These are phyloP conservation scores for Chondrus crispus DNA, from an alignment of 23 red algal genomes.

Conservation along the genomic window DNA sequence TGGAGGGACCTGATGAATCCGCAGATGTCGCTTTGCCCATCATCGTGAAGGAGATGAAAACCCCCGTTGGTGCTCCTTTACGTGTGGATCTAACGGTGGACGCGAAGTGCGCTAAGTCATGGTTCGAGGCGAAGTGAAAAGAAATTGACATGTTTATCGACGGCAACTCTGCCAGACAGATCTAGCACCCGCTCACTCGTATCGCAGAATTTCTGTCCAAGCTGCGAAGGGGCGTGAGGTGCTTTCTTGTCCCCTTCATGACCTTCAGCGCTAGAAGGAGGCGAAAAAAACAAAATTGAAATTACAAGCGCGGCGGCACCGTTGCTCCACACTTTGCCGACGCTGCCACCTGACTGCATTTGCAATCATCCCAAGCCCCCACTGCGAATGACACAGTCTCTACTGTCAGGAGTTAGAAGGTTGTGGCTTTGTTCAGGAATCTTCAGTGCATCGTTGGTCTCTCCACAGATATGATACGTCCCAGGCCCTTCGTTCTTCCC, in stretches of 20 bases:
- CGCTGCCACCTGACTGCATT: background rate
- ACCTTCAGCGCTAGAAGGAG: background rate
- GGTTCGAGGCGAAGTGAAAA: slow-evolving; percentile 86
- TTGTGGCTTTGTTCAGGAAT: background rate
- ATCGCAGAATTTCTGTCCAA: too few species aligned
- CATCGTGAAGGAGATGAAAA: slow-evolving; percentile 64
- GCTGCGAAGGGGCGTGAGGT: too few species aligned
- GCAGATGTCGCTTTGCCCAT: slow-evolving; percentile 55
- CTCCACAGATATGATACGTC: slow-evolving; percentile 64
- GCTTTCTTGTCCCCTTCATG: background rate
- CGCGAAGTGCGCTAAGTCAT: slow-evolving; percentile 53
- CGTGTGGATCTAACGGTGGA: slow-evolving; percentile 79
- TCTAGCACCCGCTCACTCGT: too few species aligned
- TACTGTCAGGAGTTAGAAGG: background rate
- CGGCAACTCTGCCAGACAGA: background rate
- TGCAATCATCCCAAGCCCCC: background rate
- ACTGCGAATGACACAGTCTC: background rate
- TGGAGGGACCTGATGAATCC: slow-evolving; percentile 82
- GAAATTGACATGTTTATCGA: background rate
- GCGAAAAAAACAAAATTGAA: background rate
- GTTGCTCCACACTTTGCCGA: background rate
- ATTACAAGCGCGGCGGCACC: background rate
- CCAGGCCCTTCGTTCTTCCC: slow-evolving; percentile 94
- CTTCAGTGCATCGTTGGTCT: background rate
- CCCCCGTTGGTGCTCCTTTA: slow-evolving; percentile 59